Evolutionary conservation across 2,329 filamentous ascomycete species (phyloP).

Genomic region (Sporothrix variecibatus): DNA sequence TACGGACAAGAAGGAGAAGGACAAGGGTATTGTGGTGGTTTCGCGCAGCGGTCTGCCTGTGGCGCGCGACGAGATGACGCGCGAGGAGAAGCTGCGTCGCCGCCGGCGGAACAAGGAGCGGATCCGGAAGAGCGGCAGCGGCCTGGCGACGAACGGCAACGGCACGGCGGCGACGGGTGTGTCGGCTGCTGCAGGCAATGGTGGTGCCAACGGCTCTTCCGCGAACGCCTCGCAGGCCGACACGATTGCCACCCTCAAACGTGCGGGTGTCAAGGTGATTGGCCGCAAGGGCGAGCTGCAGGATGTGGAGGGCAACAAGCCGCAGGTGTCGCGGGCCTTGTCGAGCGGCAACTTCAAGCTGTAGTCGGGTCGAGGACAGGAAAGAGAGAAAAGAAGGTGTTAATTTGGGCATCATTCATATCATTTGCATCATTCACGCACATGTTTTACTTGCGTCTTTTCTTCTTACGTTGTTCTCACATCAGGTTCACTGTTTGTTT

Average conservation of each 20-base stretch:
- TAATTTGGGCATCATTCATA: slow-evolving; percentile 6
- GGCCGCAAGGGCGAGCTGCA: slow-evolving; percentile 84
- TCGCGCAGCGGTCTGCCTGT: slow-evolving; percentile 76
- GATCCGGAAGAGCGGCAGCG: slow-evolving; percentile 66
- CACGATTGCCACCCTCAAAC: slow-evolving; percentile 49
- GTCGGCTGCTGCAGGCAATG: slow-evolving; percentile 39
- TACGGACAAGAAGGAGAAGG: slow-evolving; percentile 59
- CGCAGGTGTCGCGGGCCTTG: slow-evolving; percentile 53
- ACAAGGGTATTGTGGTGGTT: slow-evolving; percentile 58
- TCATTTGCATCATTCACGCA: neutral
- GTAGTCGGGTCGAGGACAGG: slow-evolving; percentile 40
- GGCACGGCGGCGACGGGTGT: slow-evolving; percentile 41
- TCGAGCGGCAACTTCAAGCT: slow-evolving; percentile 64
- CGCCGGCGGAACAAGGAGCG: slow-evolving; percentile 84
- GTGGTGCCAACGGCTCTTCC: slow-evolving; percentile 50
- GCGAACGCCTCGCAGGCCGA: slow-evolving; percentile 47
- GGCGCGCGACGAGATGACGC: slow-evolving; percentile 80
- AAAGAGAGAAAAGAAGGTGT: neutral
- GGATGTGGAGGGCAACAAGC: slow-evolving; percentile 79
- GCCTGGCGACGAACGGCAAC: slow-evolving; percentile 25
- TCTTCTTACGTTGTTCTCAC: neutral
- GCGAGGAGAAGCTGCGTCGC: slow-evolving; percentile 78
- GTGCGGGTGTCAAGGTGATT: slow-evolving; percentile 88
- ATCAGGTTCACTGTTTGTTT: slow-evolving; percentile 10
- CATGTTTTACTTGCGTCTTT: neutral